Evolutionary conservation across 1,284 basidiomycete genomes (phyloP).

Genomic region (Veloboletus limbatus): DNA sequence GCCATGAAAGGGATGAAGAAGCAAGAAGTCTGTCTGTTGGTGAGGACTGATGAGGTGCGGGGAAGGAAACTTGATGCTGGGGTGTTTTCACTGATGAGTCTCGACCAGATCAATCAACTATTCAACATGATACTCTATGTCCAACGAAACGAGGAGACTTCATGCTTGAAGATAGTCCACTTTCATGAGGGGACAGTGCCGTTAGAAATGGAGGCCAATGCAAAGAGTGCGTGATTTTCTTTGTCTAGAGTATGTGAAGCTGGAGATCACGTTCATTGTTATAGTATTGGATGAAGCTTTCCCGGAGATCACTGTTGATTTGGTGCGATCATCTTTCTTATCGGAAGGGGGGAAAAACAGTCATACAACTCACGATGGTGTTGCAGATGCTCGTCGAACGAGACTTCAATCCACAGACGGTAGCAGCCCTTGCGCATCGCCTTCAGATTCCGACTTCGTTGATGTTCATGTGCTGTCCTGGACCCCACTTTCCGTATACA

Average conservation of each 20-base stretch:
- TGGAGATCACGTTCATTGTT: conserved; percentile 4
- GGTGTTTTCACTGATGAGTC: not conserved
- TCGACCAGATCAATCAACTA: conserved; percentile 56
- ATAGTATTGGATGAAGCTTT: conserved; percentile 61
- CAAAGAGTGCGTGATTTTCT: conserved; percentile 43
- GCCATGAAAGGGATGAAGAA: conserved; percentile 47
- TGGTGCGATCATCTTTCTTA: conserved; percentile 35
- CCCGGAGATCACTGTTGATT: conserved; percentile 57
- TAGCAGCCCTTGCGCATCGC: conserved; percentile 28
- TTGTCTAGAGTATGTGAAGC: conserved; percentile 1
- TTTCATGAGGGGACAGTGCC: conserved; percentile 53
- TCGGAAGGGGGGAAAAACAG: not conserved
- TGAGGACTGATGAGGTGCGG: conserved; percentile 60
- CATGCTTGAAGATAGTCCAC: conserved; percentile 63
- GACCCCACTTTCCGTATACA: conserved; percentile 20
- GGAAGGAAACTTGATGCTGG: not conserved
- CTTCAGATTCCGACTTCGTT: conserved; percentile 31
- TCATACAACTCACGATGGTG: not conserved
- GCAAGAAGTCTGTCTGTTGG: conserved; percentile 57
- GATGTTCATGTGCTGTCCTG: conserved; percentile 37
- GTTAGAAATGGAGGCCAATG: conserved; percentile 60
- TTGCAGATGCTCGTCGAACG: conserved; percentile 49
- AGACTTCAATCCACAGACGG: conserved; percentile 39
- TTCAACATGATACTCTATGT: conserved; percentile 67
- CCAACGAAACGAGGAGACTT: conserved; percentile 62